Conservation (phyloP, 2,329 filamentous ascomycete genomes). For the Neocatenulostroma microsporum region DNA sequence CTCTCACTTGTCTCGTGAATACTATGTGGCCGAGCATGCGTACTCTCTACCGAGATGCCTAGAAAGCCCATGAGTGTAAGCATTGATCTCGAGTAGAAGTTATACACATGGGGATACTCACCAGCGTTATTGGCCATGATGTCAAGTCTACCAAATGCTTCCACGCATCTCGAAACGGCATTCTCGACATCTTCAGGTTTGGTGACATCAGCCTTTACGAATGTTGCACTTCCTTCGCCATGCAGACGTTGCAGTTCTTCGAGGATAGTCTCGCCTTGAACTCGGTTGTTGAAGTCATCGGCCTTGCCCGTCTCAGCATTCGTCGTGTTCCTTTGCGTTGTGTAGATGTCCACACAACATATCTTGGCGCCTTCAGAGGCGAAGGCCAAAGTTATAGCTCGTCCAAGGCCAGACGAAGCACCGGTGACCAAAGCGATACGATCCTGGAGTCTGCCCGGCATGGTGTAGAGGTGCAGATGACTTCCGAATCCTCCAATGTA, state of each 20-base stretch:
- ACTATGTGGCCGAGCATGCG: slow-evolving; percentile 18
- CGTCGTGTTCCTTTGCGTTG: slow-evolving; percentile 22
- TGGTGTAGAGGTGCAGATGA: too few relatives aligned
- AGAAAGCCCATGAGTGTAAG: too few relatives aligned
- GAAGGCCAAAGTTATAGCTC: slow-evolving; percentile 24
- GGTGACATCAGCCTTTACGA: slow-evolving; percentile 28
- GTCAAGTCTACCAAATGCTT: slow-evolving; percentile 27
- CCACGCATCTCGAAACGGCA: slow-evolving; percentile 22
- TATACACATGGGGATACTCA: too few relatives aligned
- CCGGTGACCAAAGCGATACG: slow-evolving; percentile 21
- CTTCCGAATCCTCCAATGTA: too few relatives aligned
- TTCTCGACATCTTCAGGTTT: slow-evolving; percentile 21
- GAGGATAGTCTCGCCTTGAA: slow-evolving; percentile 11
- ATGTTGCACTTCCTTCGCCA: slow-evolving; percentile 17
- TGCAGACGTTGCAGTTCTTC: slow-evolving; percentile 17
- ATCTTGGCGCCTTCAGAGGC: slow-evolving; percentile 25
- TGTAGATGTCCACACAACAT: slow-evolving; percentile 27
- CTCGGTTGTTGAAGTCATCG: slow-evolving; percentile 24
- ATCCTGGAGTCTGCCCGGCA: slow-evolving; percentile 14
- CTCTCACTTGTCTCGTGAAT: slow-evolving; percentile 27
- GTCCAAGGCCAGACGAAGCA: slow-evolving; percentile 25
- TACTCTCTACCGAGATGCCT: slow-evolving; percentile 27
- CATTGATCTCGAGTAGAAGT: too few relatives aligned
- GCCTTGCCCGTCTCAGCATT: slow-evolving; percentile 26
- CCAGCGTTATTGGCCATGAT: slow-evolving; percentile 31